Conservation (phyloP, 2,329 filamentous ascomycete species). For the Colletotrichum sp. region DNA sequence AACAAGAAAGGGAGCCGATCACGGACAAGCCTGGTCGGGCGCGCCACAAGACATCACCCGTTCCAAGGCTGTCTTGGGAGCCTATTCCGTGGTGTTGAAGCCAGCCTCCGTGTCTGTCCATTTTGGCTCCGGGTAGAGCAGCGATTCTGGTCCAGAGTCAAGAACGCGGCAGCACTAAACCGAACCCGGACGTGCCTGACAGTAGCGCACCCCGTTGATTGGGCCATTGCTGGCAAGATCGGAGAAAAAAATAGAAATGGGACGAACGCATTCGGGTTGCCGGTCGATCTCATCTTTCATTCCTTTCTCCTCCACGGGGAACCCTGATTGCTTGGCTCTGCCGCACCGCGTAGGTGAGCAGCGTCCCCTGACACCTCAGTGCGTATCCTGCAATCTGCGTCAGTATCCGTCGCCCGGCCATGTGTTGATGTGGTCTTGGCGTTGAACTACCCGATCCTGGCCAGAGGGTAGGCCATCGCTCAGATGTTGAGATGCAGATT, state of each 20-base stretch:
- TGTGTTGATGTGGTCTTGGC: not conserved
- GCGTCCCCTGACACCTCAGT: slow-evolving; percentile 7
- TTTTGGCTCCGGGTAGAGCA: not conserved
- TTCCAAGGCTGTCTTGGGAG: not conserved
- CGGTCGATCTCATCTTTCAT: not conserved
- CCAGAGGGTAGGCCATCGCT: not conserved
- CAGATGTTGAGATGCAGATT: not conserved
- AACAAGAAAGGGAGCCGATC: not conserved
- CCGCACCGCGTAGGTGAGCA: slow-evolving; percentile 8
- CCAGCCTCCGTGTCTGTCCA: not conserved
- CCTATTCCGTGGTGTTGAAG: not conserved
- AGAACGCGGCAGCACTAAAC: not conserved
- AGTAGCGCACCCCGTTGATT: not conserved
- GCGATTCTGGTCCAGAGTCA: not conserved
- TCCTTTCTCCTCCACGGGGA: not conserved
- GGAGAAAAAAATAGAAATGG: not conserved
- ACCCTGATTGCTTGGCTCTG: slow-evolving; percentile 1
- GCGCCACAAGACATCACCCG: slow-evolving; percentile 1
- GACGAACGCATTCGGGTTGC: not conserved
- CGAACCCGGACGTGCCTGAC: slow-evolving; percentile 1
- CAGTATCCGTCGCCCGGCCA: not conserved
- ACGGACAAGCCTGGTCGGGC: not conserved
- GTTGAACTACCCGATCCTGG: not conserved
- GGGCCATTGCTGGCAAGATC: not conserved
- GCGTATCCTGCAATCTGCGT: slow-evolving; percentile 1